Evolutionary conservation across 2,329 filamentous ascomycete species (phyloP).

Genomic region (Epichloe elymi): DNA sequence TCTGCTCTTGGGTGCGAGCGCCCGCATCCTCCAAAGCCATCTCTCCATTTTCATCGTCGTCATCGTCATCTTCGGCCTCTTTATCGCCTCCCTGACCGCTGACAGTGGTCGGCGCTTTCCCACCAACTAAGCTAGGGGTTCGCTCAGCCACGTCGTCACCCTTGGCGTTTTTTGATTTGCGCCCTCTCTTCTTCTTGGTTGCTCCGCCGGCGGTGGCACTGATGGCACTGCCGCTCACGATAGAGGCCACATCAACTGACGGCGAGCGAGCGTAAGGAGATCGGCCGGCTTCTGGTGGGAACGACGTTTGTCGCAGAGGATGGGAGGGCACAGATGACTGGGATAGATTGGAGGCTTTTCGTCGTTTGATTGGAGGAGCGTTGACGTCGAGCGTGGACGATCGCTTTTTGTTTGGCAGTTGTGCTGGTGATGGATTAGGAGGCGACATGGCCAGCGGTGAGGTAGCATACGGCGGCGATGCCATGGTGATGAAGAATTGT

Average conservation of each 20-base stretch:
- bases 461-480: constrained; percentile 40
- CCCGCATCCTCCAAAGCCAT: constrained; percentile 45
- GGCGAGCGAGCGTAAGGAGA: constrained; percentile 51
- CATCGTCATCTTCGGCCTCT: constrained; percentile 41
- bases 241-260: constrained; percentile 46
- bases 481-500: constrained; percentile 24
- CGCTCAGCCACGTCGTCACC: constrained; percentile 28
- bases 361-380: constrained; percentile 45
- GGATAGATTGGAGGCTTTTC: constrained; percentile 55
- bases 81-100: constrained; percentile 34
- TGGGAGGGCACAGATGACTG: constrained; percentile 43
- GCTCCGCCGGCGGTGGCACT: constrained; percentile 27
- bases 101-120: constrained; percentile 27
- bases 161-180: constrained; percentile 46
- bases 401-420: constrained; percentile 47
- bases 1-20: constrained; percentile 52
- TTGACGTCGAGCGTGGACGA: constrained; percentile 39
- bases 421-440: constrained; percentile 36
- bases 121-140: constrained; percentile 30
- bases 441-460: constrained; percentile 43
- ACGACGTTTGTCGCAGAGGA: constrained; percentile 69
- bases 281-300: constrained; percentile 47
- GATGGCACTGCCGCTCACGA: constrained; percentile 48
- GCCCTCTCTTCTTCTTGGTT: constrained; percentile 46
- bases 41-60: constrained; percentile 43